Conservation (phyloP, 495 filamentous ascomycete genomes). For the Neurospora sublineolata region DNA sequence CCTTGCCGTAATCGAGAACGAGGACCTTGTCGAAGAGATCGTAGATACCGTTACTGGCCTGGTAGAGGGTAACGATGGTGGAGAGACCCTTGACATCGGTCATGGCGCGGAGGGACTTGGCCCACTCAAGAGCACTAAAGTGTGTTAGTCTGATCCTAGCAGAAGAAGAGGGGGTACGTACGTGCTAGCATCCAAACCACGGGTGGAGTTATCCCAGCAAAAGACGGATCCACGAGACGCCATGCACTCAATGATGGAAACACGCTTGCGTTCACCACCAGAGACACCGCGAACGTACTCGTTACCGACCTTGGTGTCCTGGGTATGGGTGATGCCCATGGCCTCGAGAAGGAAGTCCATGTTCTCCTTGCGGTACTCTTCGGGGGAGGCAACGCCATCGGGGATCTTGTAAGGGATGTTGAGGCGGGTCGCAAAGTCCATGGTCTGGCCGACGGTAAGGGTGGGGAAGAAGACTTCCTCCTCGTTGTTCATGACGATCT, state of each 20-base stretch:
- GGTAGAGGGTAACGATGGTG: conserved; percentile 57
- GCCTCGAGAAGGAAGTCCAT: conserved; percentile 18
- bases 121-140: conserved; percentile 36
- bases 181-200: conserved; percentile 35
- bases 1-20: conserved; percentile 52
- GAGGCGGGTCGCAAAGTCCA: conserved; percentile 46
- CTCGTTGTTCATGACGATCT: conserved; percentile 44
- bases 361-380: conserved; percentile 11
- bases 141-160: not conserved
- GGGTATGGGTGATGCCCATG: conserved; percentile 61
- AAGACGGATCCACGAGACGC: conserved; percentile 23
- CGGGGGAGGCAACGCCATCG: conserved; percentile 2
- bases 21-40: conserved; percentile 51
- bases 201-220: conserved; percentile 42
- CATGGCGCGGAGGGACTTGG: conserved; percentile 34
- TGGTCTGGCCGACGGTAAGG: conserved; percentile 50
- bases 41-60: conserved; percentile 58
- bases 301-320: conserved; percentile 69
- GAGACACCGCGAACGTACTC: conserved; percentile 63
- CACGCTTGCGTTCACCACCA: conserved; percentile 46
- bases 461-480: conserved; percentile 54
- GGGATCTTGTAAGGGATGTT: conserved; percentile 31
- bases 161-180: not conserved
- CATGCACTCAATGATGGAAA: conserved; percentile 38
- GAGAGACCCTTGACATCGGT: conserved; percentile 46